Evolutionary conservation across 345 rosid genomes (phyloP), one percentile per base, ranked within the genome.

Genomic region (Heritiera fomes): DNA sequence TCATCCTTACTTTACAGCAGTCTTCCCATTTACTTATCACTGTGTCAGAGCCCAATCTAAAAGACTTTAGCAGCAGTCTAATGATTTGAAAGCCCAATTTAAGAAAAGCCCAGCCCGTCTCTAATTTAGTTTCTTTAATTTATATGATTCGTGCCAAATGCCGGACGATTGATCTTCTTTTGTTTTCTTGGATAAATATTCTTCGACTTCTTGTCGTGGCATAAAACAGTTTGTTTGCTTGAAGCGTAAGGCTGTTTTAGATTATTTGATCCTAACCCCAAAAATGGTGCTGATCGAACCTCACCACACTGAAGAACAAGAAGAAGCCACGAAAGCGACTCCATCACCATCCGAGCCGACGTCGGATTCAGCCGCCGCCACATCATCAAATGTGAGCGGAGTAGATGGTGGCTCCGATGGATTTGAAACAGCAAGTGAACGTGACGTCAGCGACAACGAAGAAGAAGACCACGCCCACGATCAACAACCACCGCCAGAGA

Each of bases 401-500:
- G 89, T 85, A 23, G 75, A 71, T 34, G 62, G 46, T 52, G 90
- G 84, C 43, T 91, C 95, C 69, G 98, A 95, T 78, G 98, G 98
- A 17, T 95, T 90, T 78, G 97, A 93, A 77, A 95, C 98, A 10
- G 98, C 98, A n/a, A 95, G 95, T 82, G 98, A 95, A 43, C 84
- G 88, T 56, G 97, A 83, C 32, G 80, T 87, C 8, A 85, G 88
- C 67, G 93, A 87, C 32, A 79, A 80, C 1, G 93, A 90, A 71
- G 85, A 79, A 32, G 82, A 79, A 17, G 82, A 76, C 0, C 68
- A 49, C 52, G 46, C 14, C 28, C 60, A 17, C 3, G 8, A 71
- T 71, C 75, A 71, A 71, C 58, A 76, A 13, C 63, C 80, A 23
- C 12, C 76, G 13, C 72, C 70, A 1, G 80, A 56, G 47, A 75